Conservation (phyloP, 352 stramenopile species). For the Pythium pectinolyticum region DNA sequence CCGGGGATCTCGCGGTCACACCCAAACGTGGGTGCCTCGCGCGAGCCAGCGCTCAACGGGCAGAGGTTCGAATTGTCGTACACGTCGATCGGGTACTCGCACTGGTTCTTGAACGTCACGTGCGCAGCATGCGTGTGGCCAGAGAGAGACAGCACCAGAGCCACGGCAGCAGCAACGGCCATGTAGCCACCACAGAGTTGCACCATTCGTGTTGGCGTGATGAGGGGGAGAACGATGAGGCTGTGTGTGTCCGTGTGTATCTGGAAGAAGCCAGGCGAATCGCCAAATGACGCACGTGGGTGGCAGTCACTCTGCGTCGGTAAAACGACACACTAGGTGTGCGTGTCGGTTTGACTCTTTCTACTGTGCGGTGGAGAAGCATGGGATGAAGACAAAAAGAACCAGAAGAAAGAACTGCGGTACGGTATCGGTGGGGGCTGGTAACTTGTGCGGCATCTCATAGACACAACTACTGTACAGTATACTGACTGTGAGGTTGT, state of each 20-base stretch:
- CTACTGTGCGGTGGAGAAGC: too few relatives aligned
- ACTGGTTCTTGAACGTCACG: slow-evolving; percentile 35
- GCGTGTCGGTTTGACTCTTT: too few relatives aligned
- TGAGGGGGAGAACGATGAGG: too few relatives aligned
- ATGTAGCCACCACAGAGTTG: not conserved
- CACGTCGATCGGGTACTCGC: slow-evolving; percentile 32
- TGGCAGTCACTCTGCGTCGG: too few relatives aligned
- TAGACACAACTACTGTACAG: not conserved
- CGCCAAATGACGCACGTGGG: too few relatives aligned
- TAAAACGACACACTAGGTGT: too few relatives aligned
- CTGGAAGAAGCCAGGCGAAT: too few relatives aligned
- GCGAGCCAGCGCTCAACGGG: slow-evolving; percentile 13
- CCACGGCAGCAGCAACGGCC: not conserved
- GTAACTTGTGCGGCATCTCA: too few relatives aligned
- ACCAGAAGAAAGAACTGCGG: slow-evolving; percentile 1
- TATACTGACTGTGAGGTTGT: too few relatives aligned
- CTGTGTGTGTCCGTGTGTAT: too few relatives aligned
- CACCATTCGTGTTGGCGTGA: not conserved
- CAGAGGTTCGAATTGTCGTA: slow-evolving; percentile 28
- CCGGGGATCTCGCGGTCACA: slow-evolving; percentile 18
- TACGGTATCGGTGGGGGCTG: too few relatives aligned
- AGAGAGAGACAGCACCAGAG: not conserved
- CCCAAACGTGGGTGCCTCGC: slow-evolving; percentile 7
- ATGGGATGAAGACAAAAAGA: too few relatives aligned
- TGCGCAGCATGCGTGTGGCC: not conserved